These are phyloP conservation scores for Carex myosuroides DNA, from an alignment of 176 grass and related monocot species.

Conservation along the genomic window DNA sequence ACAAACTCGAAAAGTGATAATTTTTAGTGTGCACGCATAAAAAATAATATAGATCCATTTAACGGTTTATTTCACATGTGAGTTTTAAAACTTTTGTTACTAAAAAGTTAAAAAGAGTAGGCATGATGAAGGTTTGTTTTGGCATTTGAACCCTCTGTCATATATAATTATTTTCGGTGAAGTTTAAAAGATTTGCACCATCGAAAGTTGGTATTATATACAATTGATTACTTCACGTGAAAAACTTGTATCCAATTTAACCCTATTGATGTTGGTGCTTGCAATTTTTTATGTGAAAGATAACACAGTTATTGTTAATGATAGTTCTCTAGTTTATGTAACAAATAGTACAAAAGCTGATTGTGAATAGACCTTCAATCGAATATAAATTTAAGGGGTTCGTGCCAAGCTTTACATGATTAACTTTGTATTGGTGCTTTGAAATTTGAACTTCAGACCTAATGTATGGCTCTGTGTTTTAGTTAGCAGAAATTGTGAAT, in stretches of 20 bases:
- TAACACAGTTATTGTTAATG: background rate
- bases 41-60: too few species aligned
- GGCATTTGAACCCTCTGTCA: too few species aligned
- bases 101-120: too few species aligned
- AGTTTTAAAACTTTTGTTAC: too few species aligned
- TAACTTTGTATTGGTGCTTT: background rate
- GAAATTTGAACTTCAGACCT: background rate
- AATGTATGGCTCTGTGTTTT: slow-evolving; percentile 20
- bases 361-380: background rate
- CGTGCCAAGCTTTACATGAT: background rate
- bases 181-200: background rate
- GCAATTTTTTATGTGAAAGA: background rate
- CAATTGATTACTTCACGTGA: background rate
- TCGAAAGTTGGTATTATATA: background rate
- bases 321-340: background rate
- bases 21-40: too few species aligned
- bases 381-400: background rate
- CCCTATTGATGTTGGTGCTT: background rate
- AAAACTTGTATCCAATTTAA: background rate
- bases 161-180: background rate
- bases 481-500: slow-evolving; percentile 86
- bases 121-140: too few species aligned
- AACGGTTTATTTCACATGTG: too few species aligned
- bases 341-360: background rate
- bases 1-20: too few species aligned